Conservation (phyloP, 176 grass and related monocot species). For the Carex littledalei region DNA sequence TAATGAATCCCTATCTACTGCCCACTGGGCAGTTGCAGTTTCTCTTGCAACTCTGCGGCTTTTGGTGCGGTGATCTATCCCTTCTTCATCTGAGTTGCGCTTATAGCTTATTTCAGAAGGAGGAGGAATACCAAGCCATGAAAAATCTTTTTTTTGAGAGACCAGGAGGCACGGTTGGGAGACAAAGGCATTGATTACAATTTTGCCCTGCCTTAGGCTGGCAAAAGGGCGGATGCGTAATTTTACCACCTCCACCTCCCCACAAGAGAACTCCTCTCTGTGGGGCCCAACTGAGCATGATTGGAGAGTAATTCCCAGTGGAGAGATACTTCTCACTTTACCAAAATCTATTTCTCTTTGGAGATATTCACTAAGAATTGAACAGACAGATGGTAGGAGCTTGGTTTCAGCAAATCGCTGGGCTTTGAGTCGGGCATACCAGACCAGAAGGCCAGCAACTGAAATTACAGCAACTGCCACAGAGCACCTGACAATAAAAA, state of each 20-base stretch:
- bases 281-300: conserved; percentile 87
- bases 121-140: conserved; percentile 74
- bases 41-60: conserved; percentile 78
- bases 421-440: conserved; percentile 69
- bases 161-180: conserved; percentile 67
- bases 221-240: conserved; percentile 74
- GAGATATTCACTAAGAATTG: conserved; percentile 63
- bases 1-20: conserved; percentile 38
- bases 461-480: conserved; percentile 65
- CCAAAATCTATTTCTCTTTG: conserved; percentile 85
- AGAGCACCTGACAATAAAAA: conserved; percentile 88
- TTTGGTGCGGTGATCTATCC: conserved; percentile 83
- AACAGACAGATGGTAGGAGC: conserved; percentile 71
- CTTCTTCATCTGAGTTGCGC: conserved; percentile 69
- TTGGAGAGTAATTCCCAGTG: conserved; percentile 79
- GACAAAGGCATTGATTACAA: conserved; percentile 82
- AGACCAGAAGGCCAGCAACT: conserved; percentile 60
- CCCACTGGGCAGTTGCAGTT: conserved; percentile 33
- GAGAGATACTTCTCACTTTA: conserved; percentile 71
- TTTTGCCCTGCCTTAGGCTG: conserved; percentile 64
- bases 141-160: conserved; percentile 87
- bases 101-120: conserved; percentile 42
- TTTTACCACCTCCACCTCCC: conserved; percentile 63
- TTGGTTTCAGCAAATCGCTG: conserved; percentile 62
- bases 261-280: conserved; percentile 82